A percentile compares a stretch with the other conserved stretches of the same genome.
These are phyloP conservation scores for Nelumbo lutea DNA, from an alignment of 164 flowering plant species.

Conservation along the genomic window DNA sequence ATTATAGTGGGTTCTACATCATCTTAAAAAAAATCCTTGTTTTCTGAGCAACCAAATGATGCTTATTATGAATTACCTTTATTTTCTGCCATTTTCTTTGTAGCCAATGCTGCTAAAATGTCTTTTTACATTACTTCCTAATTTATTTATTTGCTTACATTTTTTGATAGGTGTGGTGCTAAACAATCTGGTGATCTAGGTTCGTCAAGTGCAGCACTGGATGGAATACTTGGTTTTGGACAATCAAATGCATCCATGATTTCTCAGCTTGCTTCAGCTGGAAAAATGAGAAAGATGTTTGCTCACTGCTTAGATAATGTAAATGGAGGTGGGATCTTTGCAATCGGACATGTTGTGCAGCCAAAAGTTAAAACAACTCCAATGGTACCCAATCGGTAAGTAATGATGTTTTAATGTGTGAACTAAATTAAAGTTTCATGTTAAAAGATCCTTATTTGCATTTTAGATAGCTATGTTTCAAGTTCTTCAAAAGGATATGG, in stretches of 20 bases:
- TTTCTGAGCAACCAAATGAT: too few relatives aligned
- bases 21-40: too few relatives aligned
- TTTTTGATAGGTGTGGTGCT: conserved; percentile 49
- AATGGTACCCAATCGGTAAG: conserved; percentile 50
- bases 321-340: conserved; percentile 70
- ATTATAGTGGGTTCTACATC: too few relatives aligned
- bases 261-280: conserved; percentile 61
- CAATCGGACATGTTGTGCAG: conserved; percentile 61
- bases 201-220: conserved; percentile 48
- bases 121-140: too few relatives aligned
- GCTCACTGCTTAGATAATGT: conserved; percentile 63
- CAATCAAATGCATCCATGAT: conserved; percentile 52
- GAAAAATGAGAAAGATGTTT: conserved; percentile 50
- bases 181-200: conserved; percentile 40
- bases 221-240: conserved; percentile 75
- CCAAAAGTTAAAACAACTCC: conserved; percentile 56
- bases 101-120: too few relatives aligned
- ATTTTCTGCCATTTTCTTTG: too few relatives aligned
- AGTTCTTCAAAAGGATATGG: too few relatives aligned
- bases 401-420: neutral
- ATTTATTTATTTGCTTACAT: neutral
- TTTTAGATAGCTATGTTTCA: neutral
- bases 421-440: neutral
- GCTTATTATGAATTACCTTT: too few relatives aligned
- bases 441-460: too few relatives aligned